Evolutionary conservation across 257 asterid species (phyloP).

Genomic region (Nicotiana sylvestris): DNA sequence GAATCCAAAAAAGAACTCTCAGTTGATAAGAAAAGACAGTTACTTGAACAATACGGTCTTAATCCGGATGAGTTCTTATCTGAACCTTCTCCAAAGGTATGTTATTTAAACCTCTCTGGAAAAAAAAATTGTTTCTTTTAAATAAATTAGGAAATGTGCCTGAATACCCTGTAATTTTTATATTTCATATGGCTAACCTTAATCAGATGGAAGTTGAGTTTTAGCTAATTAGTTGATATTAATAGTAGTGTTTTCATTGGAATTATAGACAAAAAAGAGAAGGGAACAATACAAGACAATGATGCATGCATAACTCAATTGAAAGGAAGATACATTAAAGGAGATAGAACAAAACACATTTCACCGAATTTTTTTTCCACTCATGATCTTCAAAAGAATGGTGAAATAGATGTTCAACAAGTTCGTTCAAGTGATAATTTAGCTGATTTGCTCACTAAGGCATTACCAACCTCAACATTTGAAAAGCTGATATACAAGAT

Average conservation of each 20-base stretch:
- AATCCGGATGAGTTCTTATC: constrained; percentile 68
- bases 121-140: background rate
- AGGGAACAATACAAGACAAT: constrained; percentile 34
- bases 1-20: constrained; percentile 48
- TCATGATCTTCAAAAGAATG: too few relatives aligned
- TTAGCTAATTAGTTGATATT: background rate
- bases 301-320: too few relatives aligned
- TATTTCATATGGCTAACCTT: background rate
- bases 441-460: too few relatives aligned
- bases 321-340: too few relatives aligned
- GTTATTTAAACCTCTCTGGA: background rate
- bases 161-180: background rate
- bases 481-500: too few relatives aligned
- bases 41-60: constrained; percentile 70
- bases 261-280: constrained; percentile 50
- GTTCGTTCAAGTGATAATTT: too few relatives aligned
- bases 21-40: constrained; percentile 52
- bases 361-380: too few relatives aligned
- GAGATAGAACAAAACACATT: too few relatives aligned
- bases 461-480: too few relatives aligned
- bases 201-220: background rate
- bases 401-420: too few relatives aligned
- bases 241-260: background rate
- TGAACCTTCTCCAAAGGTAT: constrained; percentile 65
- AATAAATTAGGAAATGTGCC: background rate